Base-by-base conservation (phyloP, 2,329 filamentous ascomycete species). In the Xylaria sp. region DNA sequence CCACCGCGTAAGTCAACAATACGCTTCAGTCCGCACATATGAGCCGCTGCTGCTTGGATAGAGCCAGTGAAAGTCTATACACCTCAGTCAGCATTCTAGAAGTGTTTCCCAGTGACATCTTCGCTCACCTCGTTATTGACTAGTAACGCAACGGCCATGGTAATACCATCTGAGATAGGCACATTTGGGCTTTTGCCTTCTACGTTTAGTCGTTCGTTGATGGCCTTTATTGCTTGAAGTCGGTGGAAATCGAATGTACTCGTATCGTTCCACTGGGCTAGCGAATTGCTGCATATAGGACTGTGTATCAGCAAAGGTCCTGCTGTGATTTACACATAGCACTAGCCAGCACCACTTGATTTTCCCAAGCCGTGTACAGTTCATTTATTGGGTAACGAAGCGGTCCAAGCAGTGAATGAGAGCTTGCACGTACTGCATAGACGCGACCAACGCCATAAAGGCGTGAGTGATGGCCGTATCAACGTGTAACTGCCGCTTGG, bases 191-290 rank as follows among this genome's bases (percentile, higher is more conserved):
- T 73, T 48, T 76, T 78, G 32, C 77, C 76, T 60, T 79, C 78
- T 37, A 78, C 50, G 34, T 78, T 78, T 32, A 79, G 65, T 60
- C 78, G 73, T 52, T 78, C 73, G 58, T 79, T 79, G 59, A 79
- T 76, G 12, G 74, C 76, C 51, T 79, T 78, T 13, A 79, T 75
- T 12, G 78, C 76, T 64, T 79, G 76, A 44, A 79, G 74, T 10
- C 78, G 78, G 63, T 79, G 78, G 52, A 79, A 79, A 58, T 79
- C 78, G 56, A 79, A 76, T 9, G 77, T 79, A 28, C 74, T 78
- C 20, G 75, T 78, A 55, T 79, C 78, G 28, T 72, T 74, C 78
- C 78, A 79, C 56, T 74, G 73, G 8, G 77, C 77, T 12, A 79
- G 73, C 10, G 78, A 75, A 59, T 79, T 79, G 48, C 71, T 72